A percentile compares a stretch with the other conserved stretches of the same genome.
Conservation (phyloP, 2,329 filamentous ascomycete species). For the Metarhizium rileyi region DNA sequence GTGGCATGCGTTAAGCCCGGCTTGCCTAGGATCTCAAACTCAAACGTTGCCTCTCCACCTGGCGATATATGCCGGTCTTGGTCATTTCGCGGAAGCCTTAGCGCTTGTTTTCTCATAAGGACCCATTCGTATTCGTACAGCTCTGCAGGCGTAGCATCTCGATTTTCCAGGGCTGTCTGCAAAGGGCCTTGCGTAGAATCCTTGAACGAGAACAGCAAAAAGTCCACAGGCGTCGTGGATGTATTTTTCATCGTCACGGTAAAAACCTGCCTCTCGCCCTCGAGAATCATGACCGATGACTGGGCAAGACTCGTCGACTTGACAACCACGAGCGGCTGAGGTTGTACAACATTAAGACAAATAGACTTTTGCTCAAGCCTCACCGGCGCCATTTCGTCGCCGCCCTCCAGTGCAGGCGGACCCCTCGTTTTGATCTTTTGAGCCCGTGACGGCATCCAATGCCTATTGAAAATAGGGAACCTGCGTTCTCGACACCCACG, state of each 20-base stretch:
- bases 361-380: conserved; percentile 42
- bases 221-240: conserved; percentile 65
- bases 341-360: conserved; percentile 63
- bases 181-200: conserved; percentile 76
- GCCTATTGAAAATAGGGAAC: conserved; percentile 73
- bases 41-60: conserved; percentile 59
- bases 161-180: conserved; percentile 63
- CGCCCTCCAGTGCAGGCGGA: conserved; percentile 44
- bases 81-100: conserved; percentile 44
- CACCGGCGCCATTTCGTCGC: conserved; percentile 24
- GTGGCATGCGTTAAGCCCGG: conserved; percentile 70
- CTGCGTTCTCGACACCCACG: conserved; percentile 70
- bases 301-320: conserved; percentile 72
- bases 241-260: conserved; percentile 72
- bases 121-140: conserved; percentile 80
- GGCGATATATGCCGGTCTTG: conserved; percentile 54
- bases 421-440: conserved; percentile 71
- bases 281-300: conserved; percentile 81
- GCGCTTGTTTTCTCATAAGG: conserved; percentile 62
- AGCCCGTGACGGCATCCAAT: conserved; percentile 63
- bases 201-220: conserved; percentile 79
- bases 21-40: conserved; percentile 78
- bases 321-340: conserved; percentile 68
- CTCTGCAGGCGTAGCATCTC: conserved; percentile 68
- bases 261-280: conserved; percentile 75